Base-by-base conservation (phyloP, 192 early-diverging fungal genomes). In the Lunasporangiospora selenospora region DNA sequence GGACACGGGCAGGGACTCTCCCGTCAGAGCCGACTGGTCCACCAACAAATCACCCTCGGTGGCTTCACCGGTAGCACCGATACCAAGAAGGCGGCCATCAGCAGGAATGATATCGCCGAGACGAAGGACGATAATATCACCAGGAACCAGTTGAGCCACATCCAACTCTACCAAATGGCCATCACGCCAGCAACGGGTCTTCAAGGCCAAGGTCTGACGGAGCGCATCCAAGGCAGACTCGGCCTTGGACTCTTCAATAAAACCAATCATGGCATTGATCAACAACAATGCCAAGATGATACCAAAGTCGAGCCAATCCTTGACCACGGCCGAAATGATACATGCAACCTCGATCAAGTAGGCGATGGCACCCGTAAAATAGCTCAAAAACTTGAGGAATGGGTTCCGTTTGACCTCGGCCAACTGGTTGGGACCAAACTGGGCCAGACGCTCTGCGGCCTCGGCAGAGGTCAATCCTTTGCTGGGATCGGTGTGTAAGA, bases 101-200 rank as follows among this genome's bases (percentile, higher is more conserved):
- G 95, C 95, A 33, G 95, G 95, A 50, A 98, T 81, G 58, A 98
- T 95, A 75, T 98, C 95, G 65, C 95, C 95, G 61, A 95, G 84
- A 67, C 94, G 92, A 37, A 98, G 84, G 5, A 90, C 89, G 61
- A 98, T 91, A 40, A 98, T 66, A 67, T 98, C 94, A 54, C 95
- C 95, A 32, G 95, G 95, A 50, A 98, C 95, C 52, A 98, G 77
- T 24, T 81, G 84, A 59, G 62, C 67, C 2, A 89, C 88, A 64
- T 92, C 89, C 8, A 94, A 66, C 75, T 94, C 92, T 16, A 83
- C 48, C 53, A 92, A 80, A 36, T 85, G 58, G 43, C 88, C 86
- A 76, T 97, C 88, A 69, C 95, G 87, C 85, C 88, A 93, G 59
- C 75, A 80, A 43, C 89, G 88, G 24, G 89, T 88, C 76, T 92